These are phyloP conservation scores for Schizosaccharomyces osmophilus DNA, from an alignment of 805 yeast genomes.

Conservation along the genomic window DNA sequence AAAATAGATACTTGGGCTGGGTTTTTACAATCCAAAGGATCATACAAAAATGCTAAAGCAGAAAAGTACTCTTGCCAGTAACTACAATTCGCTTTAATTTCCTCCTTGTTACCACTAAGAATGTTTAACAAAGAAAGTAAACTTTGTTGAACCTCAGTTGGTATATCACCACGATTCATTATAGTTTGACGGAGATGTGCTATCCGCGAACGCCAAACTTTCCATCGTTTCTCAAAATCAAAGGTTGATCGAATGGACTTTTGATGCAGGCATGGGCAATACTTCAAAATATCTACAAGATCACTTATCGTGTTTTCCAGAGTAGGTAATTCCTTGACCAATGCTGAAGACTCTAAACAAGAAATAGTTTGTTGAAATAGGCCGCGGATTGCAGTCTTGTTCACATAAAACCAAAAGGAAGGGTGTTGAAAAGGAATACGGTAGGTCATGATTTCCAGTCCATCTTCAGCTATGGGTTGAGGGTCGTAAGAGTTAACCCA, in stretches of 20 bases:
- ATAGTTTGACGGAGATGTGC: not conserved
- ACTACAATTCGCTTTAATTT: not conserved
- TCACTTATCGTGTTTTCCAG: not conserved
- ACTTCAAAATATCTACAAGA: not conserved
- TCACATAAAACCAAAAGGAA: constrained; percentile 1
- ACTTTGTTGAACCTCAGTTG: not conserved
- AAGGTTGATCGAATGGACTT: not conserved
- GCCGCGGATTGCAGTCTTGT: not conserved
- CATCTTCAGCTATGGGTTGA: constrained; percentile 1
- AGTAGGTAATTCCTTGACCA: not conserved
- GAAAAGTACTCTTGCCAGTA: not conserved
- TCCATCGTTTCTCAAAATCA: not conserved
- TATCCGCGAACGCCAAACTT: constrained; percentile 1
- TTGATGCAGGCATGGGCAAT: not conserved
- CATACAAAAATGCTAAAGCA: not conserved
- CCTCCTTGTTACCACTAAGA: not conserved
- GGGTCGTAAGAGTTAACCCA: constrained; percentile 3
- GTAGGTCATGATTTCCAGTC: constrained; percentile 2
- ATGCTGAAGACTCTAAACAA: not conserved
- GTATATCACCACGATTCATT: not conserved
- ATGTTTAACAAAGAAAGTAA: not conserved
- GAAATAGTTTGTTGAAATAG: not conserved
- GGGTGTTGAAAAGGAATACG: constrained; percentile 1
- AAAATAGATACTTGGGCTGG: not conserved
- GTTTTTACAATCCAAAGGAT: not conserved